These are phyloP conservation scores for Teratosphaeria gauchensis DNA, from an alignment of 2,329 filamentous ascomycete genomes.

Conservation along the genomic window DNA sequence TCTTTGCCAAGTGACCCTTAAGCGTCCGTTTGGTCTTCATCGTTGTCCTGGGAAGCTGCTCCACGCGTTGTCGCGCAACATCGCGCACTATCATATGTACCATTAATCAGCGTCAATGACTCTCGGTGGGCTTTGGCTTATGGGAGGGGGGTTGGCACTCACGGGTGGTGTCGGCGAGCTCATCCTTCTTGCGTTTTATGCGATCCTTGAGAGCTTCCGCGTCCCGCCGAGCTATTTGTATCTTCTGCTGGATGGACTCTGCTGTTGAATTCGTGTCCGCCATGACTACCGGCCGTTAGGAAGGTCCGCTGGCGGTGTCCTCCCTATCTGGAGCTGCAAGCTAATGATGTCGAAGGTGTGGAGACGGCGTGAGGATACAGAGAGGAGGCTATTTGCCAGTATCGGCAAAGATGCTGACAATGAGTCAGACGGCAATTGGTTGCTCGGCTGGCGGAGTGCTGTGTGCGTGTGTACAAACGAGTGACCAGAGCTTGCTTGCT, in stretches of 20 bases:
- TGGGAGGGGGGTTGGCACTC: conserved; percentile 37
- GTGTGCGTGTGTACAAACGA: background rate
- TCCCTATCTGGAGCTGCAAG: conserved; percentile 4
- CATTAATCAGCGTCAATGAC: conserved; percentile 8
- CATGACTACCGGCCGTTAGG: conserved; percentile 26
- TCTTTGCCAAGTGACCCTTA: conserved; percentile 97
- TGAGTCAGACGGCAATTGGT: background rate
- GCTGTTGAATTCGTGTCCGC: conserved; percentile 37
- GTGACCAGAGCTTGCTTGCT: background rate
- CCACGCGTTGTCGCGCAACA: conserved; percentile 85
- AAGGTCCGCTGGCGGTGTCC: conserved; percentile 11
- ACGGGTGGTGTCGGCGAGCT: conserved; percentile 96
- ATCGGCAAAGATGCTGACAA: background rate
- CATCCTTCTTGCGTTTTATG: conserved; percentile 99
- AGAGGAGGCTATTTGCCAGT: background rate
- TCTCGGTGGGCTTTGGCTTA: background rate
- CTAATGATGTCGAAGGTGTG: background rate
- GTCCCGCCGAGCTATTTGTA: conserved; percentile 95
- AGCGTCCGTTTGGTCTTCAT: conserved; percentile 97
- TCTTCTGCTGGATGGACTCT: conserved; percentile 48
- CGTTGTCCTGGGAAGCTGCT: conserved; percentile 80
- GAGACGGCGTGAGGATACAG: background rate
- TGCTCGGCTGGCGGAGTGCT: background rate
- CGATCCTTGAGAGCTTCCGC: conserved; percentile 95
- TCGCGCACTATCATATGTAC: conserved; percentile 60